Base-by-base conservation (phyloP, 2,329 filamentous ascomycete genomes). In the Nannizziopsis barbatae region DNA sequence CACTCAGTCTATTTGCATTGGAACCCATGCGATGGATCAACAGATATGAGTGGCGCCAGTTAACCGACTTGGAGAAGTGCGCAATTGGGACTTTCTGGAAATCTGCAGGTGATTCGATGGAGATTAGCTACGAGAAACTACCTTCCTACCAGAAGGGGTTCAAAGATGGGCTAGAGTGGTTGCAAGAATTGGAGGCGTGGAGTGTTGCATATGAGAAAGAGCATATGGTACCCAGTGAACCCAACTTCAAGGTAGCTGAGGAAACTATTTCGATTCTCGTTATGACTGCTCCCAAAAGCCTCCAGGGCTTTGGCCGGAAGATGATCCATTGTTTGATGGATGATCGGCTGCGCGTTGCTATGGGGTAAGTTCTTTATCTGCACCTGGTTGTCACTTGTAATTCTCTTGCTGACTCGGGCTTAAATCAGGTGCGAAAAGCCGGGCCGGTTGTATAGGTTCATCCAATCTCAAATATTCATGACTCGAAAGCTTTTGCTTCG, bases 51-150 rank as follows among this genome's bases (percentile, higher is more conserved):
- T 90, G 84, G 84, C 75, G 85, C 1, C 35, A 66, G 3, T 62
- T 86, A 17, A 81, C 74, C 12, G 76, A 81, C 0, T 71, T 88
- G 64, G 85, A 89, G 62, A 62, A 70, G 8, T 84, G 81, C 52
- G 83, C 82, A 0, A 64, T 82, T 27, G 80, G 76, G 12, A 79
- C 77, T 0, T 79, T 84, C 57, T 88, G 83, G 83, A 84, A 84
- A 62, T 72, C 72, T 45, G 65, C 86, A 12, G 84, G 83, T 11
- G 80, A 86, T 56, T 76, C 77, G 45, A 83, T 88, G 77, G 74
- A 71, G 0, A 83, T 88, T 48, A 64, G 66, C 2, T 76, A 69
- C 42, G 63, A 65, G 1, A 58, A 53, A 1, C 63, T 79, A n/a
- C 69, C 69, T 0, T 72, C 68, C 1, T 56, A 54, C 1, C 53